Base-by-base conservation (phyloP, 768 basidiomycete species). In the Boletus sensibilis region DNA sequence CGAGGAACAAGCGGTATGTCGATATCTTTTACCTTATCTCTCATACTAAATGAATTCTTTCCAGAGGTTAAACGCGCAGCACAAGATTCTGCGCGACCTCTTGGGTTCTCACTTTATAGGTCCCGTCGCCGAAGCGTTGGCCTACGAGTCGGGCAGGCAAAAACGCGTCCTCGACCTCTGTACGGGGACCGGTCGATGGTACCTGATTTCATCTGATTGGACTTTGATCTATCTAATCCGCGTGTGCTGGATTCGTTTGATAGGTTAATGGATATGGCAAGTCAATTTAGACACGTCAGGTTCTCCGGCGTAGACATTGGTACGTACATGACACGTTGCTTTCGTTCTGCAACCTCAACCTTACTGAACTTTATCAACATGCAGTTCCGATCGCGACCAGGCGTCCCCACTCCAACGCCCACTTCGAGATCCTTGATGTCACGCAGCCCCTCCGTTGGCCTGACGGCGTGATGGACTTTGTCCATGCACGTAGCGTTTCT, bases 241-340 rank as follows among this genome's bases (percentile, higher is more conserved):
- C 23, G 37, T 50, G 42, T 45, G 12, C 21, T 39, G 33, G 50
- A 54, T 55, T 54, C 47, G 55, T 62, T 62, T 60, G 52, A 59
- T 66, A 92, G 90, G 90, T 76, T 84, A 5, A 78, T 86, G 71
- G 87, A 90, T 61, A 87, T 92, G 85, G 87, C 86, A 52, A 70
- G 66, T 44, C 75, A 76, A 47, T 92, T 86, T 67, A 85, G 83
- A 18, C 75, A 81, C 63, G 86, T 82, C 58, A 72, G 74, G 62
- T 89, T 92, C 68, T 76, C 79, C 61, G 91, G 87, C 40, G 70
- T 90, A 50, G 91, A 93, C 72, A 86, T 90, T 61, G 90, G 90
- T 91, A 69, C 63, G 80, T 68, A 61, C 37, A 50, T 10, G 51
- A 33, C 50, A 57, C 58, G 48, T 58, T 55, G 29, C 37, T 53